These are phyloP conservation scores for Amoebophrya sp. DNA, from an alignment of 169 alveolate genomes.

Conservation along the genomic window DNA sequence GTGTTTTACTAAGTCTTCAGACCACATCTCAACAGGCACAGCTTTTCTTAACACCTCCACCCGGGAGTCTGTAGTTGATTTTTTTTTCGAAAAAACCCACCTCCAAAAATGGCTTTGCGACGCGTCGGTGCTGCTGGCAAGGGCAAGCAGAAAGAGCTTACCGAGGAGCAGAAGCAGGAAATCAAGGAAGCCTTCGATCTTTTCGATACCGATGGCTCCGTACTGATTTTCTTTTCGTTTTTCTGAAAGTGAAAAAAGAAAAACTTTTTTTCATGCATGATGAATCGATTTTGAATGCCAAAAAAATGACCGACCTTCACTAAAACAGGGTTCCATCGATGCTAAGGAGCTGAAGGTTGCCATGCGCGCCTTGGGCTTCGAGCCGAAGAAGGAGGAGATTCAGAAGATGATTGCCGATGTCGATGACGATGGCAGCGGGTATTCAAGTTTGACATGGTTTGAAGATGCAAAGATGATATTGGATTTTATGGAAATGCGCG, in stretches of 20 bases:
- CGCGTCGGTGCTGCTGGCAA: slow-evolving; percentile 45
- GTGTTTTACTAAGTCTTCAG: too few relatives aligned
- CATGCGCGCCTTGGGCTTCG: slow-evolving; percentile 96
- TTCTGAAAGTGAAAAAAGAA: neutral
- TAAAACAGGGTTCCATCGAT: slow-evolving; percentile 69
- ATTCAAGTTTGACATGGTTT: neutral
- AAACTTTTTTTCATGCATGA: neutral
- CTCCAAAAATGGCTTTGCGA: slow-evolving; percentile 42
- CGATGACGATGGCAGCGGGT: slow-evolving; percentile 46
- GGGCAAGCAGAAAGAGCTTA: slow-evolving; percentile 61
- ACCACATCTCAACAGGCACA: too few relatives aligned
- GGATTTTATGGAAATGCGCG: neutral
- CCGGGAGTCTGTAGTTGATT: too few relatives aligned
- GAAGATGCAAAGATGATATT: neutral
- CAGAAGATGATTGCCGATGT: slow-evolving; percentile 56
- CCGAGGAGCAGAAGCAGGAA: slow-evolving; percentile 85
- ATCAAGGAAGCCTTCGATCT: slow-evolving; percentile 92
- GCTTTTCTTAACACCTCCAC: too few relatives aligned
- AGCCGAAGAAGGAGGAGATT: slow-evolving; percentile 88
- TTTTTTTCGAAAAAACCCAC: neutral
- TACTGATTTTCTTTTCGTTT: neutral
- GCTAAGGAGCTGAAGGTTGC: slow-evolving; percentile 92
- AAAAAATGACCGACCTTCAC: neutral
- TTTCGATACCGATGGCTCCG: slow-evolving; percentile 89
- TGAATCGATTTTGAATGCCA: neutral